A percentile compares a stretch with the other conserved stretches of the same genome.
phyloP scores from a whole-genome alignment of 1,139 yeast genomes.

The Saccharomycopsis hybrid region DNA sequence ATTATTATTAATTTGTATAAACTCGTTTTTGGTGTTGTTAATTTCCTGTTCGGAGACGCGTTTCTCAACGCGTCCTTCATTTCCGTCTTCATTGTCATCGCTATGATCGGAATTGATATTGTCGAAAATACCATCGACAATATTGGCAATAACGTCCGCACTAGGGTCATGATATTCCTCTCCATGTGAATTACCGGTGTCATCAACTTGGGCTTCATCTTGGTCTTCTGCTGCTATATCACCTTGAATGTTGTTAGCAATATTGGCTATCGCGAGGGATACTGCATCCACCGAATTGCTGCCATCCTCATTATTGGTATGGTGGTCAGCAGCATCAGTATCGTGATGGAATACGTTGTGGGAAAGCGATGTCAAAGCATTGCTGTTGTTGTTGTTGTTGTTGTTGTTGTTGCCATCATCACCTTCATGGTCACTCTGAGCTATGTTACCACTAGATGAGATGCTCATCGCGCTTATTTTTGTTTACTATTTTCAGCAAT shows the following conservation, averaged over 20 bases:
- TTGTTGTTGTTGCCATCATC: conserved; percentile 6
- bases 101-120: conserved; percentile 9
- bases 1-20: not conserved
- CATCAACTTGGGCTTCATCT: conserved; percentile 1
- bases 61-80: not conserved
- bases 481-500: conserved; percentile 6
- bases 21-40: not conserved
- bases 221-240: not conserved
- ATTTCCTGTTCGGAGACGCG: conserved; percentile 24
- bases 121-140: conserved; percentile 17
- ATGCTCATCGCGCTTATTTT: conserved; percentile 15
- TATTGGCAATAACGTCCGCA: conserved; percentile 12
- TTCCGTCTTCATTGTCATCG: not conserved
- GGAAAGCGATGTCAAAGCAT: not conserved
- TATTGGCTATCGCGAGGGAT: conserved; percentile 14
- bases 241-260: not conserved
- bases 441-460: conserved; percentile 1
- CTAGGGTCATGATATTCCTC: not conserved
- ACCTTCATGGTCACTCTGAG: not conserved
- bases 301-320: not conserved
- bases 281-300: not conserved
- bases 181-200: not conserved
- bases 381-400: conserved; percentile 1
- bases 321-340: not conserved
- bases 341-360: not conserved